These are phyloP conservation scores for Tetrastigma voinierianum DNA, from an alignment of 164 flowering plant species.

Conservation along the genomic window DNA sequence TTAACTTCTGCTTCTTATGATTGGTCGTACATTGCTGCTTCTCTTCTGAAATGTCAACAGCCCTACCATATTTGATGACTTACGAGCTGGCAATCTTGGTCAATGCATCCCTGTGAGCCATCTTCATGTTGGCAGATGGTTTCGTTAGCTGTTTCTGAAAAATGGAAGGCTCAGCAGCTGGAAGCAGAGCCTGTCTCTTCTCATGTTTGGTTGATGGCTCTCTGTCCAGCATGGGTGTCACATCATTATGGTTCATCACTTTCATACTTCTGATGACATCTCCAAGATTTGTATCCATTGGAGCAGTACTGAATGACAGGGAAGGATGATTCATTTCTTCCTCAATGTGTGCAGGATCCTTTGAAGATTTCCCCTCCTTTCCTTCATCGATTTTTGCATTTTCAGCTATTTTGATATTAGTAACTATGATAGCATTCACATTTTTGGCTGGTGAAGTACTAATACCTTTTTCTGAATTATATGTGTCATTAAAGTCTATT, in stretches of 20 bases:
- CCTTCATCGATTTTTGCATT: background rate
- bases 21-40: constrained; percentile 14
- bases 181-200: background rate
- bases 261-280: background rate
- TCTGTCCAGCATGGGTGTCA: constrained; percentile 1
- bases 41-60: constrained; percentile 8
- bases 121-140: constrained; percentile 11
- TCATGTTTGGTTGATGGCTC: background rate
- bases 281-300: constrained; percentile 1
- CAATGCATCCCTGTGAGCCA: background rate
- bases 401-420: background rate
- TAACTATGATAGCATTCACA: background rate
- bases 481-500: background rate
- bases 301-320: background rate
- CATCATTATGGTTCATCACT: background rate
- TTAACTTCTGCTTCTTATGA: constrained; percentile 12
- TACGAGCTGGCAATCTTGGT: constrained; percentile 7
- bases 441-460: background rate
- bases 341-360: background rate
- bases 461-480: background rate
- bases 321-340: background rate
- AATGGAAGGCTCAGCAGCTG: constrained; percentile 8
- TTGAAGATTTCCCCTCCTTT: background rate
- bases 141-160: constrained; percentile 5
- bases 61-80: constrained; percentile 9